Conservation (phyloP, 73 alveolate genomes). For the Effrenium voratum region DNA sequence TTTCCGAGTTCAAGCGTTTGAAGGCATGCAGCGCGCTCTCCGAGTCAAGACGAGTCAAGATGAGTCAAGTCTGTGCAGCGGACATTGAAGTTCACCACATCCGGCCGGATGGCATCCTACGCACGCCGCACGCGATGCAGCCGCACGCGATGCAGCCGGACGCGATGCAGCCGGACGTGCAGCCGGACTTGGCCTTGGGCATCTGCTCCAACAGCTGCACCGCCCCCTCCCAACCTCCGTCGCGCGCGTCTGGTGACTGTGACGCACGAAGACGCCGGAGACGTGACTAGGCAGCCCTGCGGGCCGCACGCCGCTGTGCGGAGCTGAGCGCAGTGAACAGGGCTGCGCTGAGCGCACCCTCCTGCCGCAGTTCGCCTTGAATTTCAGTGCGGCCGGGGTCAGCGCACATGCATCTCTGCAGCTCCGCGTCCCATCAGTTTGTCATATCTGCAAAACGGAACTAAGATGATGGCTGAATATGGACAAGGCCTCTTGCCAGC, state of each 20-base stretch:
- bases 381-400: too few species aligned
- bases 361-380: too few species aligned
- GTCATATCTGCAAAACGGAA: too few species aligned
- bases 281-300: neutral
- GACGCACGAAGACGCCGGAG: too few species aligned
- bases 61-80: neutral
- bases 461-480: too few species aligned
- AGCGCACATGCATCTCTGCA: neutral
- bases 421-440: neutral
- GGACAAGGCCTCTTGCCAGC: too few species aligned
- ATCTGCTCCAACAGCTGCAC: constrained; percentile 59
- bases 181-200: constrained; percentile 2
- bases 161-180: neutral
- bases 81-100: constrained; percentile 55
- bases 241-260: too few species aligned
- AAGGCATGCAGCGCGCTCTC: too few species aligned
- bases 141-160: neutral
- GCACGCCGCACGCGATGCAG: neutral
- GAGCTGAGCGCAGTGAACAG: neutral
- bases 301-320: neutral
- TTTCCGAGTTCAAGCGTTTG: too few species aligned
- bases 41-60: too few species aligned
- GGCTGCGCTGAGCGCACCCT: neutral
- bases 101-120: constrained; percentile 28
- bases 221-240: constrained; percentile 61